phyloP scores from a whole-genome alignment of 1,139 yeast species.

The Debaryomyces sp. region DNA sequence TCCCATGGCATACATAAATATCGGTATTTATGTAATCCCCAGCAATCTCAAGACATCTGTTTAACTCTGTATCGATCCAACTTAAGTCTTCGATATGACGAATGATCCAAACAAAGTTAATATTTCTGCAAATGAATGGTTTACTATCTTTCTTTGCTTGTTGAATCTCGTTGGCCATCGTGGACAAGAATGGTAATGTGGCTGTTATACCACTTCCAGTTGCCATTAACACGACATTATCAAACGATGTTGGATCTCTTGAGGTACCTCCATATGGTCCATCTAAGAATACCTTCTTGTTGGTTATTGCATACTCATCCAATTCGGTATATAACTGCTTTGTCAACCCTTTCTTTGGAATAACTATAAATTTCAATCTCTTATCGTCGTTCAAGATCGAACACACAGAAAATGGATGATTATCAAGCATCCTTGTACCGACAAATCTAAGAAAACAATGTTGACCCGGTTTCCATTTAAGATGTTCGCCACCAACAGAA shows the following conservation, averaged over 20 bases:
- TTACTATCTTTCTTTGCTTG: constrained; percentile 15
- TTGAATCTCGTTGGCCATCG: constrained; percentile 20
- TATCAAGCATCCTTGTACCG: constrained; percentile 50
- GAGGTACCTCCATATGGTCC: constrained; percentile 68
- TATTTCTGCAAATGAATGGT: constrained; percentile 22
- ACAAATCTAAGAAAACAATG: constrained; percentile 57
- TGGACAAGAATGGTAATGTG: constrained; percentile 49
- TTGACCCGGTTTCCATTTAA: constrained; percentile 62
- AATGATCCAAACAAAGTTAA: constrained; percentile 56
- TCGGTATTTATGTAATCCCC: constrained; percentile 28
- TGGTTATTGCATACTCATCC: constrained; percentile 22
- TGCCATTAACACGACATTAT: constrained; percentile 45
- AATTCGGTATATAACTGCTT: constrained; percentile 28
- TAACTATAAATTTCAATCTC: constrained; percentile 50
- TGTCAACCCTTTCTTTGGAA: constrained; percentile 58
- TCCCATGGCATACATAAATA: constrained; percentile 25
- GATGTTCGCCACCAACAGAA: constrained; percentile 38
- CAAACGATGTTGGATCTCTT: constrained; percentile 53
- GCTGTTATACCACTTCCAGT: constrained; percentile 63
- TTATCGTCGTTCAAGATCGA: constrained; percentile 28
- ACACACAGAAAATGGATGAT: constrained; percentile 66
- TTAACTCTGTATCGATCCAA: constrained; percentile 51
- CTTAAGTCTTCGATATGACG: constrained; percentile 36
- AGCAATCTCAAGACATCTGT: constrained; percentile 24
- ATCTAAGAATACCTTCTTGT: constrained; percentile 49